Evolutionary conservation across 192 early-diverging fungal species (phyloP), one percentile per base, ranked within the genome.

Genomic region (Allomyces macrogynus): DNA sequence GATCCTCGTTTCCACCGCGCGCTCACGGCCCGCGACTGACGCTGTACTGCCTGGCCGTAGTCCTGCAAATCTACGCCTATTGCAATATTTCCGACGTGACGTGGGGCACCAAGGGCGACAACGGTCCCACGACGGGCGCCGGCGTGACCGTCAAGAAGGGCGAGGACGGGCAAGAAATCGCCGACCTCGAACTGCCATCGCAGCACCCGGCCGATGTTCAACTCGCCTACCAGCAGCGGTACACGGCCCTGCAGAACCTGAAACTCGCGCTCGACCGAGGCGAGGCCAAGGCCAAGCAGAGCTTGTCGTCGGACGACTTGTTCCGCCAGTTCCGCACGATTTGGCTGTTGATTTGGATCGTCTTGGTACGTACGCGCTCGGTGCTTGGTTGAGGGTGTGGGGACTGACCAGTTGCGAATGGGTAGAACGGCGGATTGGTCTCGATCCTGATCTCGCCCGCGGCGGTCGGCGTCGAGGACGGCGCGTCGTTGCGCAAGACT

Each of bases 71-170:
- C 23, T 90, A 89, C 65, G 85, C 89, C 0, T 89, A 89, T 69
- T 86, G 83, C 69, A 91, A 91, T 70, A 81, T 86, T 0, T 88
- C 90, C 74, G 89, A 90, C 69, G 87, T 91, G 20, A 83, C 81
- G 42, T 91, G 88, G 89, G 89, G 88, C 66, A 89, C 87, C 18
- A 90, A 89, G 65, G 86, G 88, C 60, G 85, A 86, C 70, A 86
- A 87, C 62, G 68, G 71, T 11, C 70, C 78, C 0, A 70, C 76
- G 11, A 73, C 72, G 10, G 80, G 77, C 66, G 57, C 75, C 2
- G 80, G 77, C 67, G 77, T 73, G 18, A 60, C 10, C 1, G 66
- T 74, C 60, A 79, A 74, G 57, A 79, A 79, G 27, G 67, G 74
- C 11, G 64, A 69, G 5, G 69, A 75, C 26, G 80, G 78, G 18